Evolutionary conservation across 305 asterid species (phyloP), one percentile per base, ranked within the genome.

Genomic region (Fraxinus platypoda): DNA sequence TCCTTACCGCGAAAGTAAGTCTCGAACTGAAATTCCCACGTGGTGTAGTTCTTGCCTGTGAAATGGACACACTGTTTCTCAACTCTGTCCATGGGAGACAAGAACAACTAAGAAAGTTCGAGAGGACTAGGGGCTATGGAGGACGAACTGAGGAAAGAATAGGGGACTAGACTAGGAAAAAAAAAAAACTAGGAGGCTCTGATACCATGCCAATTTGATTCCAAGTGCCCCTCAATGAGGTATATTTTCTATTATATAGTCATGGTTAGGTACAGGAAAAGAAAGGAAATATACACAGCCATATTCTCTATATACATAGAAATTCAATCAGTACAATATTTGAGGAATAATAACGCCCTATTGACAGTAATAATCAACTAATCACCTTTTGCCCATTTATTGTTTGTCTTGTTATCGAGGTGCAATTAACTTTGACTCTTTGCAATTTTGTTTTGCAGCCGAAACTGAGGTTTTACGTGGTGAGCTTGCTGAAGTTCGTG

Each of bases 401-500:
- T 57, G 9, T 80, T 79, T 28, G 80, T 80, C 37, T 74, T 85
- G 64, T 52, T 35, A 59, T 75, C 70, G 77, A 80, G 59, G 11
- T 37, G 19, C 28, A 17, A 34, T 46, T 81, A 33, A 80, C 72
- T 57, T 33, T 23, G 46, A 34, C 13, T 17, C 33, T 62, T 25
- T 81, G 52, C 43, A 71, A 66, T 76, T 71, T 88, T 80, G 73
- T 70, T 77, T 87, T 21, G 75, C 81, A 96, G 99, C 76, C 86
- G 98, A 94, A 89, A 92, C 97, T 3, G 98, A 96, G 90, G 88
- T 84, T 72, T 91, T 92, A 83, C 91, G 92, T 57, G 74, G 78
- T 78, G 97, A 96, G 90, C 97, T 96, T 86, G 91, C 95, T 84
- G 91, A 74, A 77, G 97, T 94, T 81, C 98, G 99, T 80, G 79